A percentile compares a stretch with the other conserved stretches of the same genome.
phyloP scores from a whole-genome alignment of 2,329 filamentous ascomycete genomes.

The Fusarium abutilonis region DNA sequence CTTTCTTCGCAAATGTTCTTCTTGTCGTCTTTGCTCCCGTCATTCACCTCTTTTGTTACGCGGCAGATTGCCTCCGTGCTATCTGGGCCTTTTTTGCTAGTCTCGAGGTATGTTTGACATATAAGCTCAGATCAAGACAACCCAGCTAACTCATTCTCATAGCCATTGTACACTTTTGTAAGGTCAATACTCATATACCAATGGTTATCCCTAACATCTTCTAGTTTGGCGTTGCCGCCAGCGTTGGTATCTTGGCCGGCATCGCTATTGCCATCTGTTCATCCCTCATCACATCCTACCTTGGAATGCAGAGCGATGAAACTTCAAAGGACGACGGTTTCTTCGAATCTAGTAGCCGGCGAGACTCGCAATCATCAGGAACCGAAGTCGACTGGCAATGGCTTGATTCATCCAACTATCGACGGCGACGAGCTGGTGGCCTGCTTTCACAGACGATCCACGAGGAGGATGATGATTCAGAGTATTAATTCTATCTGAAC shows the following conservation, averaged over 20 bases:
- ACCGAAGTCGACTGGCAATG: constrained; percentile 54
- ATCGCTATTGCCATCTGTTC: constrained; percentile 67
- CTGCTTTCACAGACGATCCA: constrained; percentile 74
- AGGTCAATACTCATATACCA: constrained; percentile 2
- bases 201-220: not conserved
- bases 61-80: constrained; percentile 37
- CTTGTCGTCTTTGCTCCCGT: constrained; percentile 52
- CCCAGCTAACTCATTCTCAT: constrained; percentile 6
- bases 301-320: constrained; percentile 55
- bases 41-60: constrained; percentile 48
- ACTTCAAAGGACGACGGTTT: constrained; percentile 31
- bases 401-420: constrained; percentile 50
- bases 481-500: constrained; percentile 39
- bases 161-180: constrained; percentile 59
- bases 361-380: constrained; percentile 43
- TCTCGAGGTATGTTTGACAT: constrained; percentile 49
- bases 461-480: constrained; percentile 74
- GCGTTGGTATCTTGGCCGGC: constrained; percentile 73
- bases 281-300: constrained; percentile 61
- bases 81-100: constrained; percentile 45
- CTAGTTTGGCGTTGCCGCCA: constrained; percentile 70
- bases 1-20: constrained; percentile 43
- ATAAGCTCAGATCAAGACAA: not conserved
- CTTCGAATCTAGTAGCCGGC: constrained; percentile 25
- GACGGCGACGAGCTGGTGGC: constrained; percentile 57